phyloP scores from a whole-genome alignment of 352 stramenopile genomes.

The Globisporangium irregulare region DNA sequence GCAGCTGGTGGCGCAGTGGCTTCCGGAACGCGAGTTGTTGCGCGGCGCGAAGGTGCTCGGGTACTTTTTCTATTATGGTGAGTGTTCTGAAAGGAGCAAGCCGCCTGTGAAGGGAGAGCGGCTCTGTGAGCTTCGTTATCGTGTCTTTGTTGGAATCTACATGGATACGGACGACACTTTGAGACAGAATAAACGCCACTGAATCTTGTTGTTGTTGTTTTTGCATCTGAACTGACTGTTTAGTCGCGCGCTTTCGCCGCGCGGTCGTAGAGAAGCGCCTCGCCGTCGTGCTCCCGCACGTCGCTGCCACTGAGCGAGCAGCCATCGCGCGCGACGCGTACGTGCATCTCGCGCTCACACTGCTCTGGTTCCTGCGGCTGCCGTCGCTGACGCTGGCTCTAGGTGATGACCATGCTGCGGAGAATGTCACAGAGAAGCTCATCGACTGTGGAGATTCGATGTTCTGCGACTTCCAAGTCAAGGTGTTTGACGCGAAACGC shows the following conservation, averaged over 20 bases:
- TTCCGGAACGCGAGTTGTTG: conserved; percentile 33
- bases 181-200: conserved; percentile 4
- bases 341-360: conserved; percentile 28
- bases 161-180: not conserved
- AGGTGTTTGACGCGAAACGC: not conserved
- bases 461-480: conserved; percentile 3
- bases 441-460: conserved; percentile 12
- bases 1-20: conserved; percentile 28
- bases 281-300: conserved; percentile 22
- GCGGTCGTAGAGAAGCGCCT: conserved; percentile 36
- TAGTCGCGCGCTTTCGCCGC: conserved; percentile 48
- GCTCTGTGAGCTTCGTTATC: not conserved
- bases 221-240: not conserved
- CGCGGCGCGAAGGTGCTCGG: conserved; percentile 27
- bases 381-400: conserved; percentile 7
- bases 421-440: conserved; percentile 16
- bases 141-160: conserved; percentile 12
- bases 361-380: conserved; percentile 59
- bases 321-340: conserved; percentile 29
- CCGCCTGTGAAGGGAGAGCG: not conserved
- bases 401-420: not conserved
- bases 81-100: conserved; percentile 9
- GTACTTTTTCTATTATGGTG: conserved; percentile 53
- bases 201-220: not conserved
- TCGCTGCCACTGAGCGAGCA: conserved; percentile 17